Percentiles rank a stretch among this genome's conserved stretches.
phyloP scores from a whole-genome alignment of 768 basidiomycete species.

The Hirschioporus abietinus region DNA sequence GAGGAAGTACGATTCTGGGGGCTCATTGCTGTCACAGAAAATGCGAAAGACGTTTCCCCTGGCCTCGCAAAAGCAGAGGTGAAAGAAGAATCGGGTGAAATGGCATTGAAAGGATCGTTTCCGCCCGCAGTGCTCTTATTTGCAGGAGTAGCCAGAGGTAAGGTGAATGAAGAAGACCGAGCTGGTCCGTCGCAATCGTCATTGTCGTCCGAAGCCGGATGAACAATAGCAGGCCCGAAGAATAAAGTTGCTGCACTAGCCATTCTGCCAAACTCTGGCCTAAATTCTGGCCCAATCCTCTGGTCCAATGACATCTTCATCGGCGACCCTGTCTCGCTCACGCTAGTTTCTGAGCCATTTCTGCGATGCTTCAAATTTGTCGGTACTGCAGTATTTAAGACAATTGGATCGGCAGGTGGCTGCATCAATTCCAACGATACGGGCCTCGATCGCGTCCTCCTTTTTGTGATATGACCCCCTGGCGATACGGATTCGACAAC shows the following conservation, averaged over 20 bases:
- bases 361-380: conserved; percentile 11
- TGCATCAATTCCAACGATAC: conserved; percentile 62
- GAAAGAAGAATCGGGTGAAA: conserved; percentile 51
- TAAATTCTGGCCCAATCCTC: neutral
- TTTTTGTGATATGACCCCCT: conserved; percentile 70
- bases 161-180: conserved; percentile 9
- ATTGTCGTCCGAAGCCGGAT: conserved; percentile 7
- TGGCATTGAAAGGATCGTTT: conserved; percentile 31
- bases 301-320: conserved; percentile 11
- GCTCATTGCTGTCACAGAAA: conserved; percentile 45
- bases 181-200: conserved; percentile 9
- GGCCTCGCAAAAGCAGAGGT: conserved; percentile 31
- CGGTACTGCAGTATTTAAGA: conserved; percentile 12
- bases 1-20: conserved; percentile 27
- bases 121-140: conserved; percentile 20
- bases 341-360: conserved; percentile 13
- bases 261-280: conserved; percentile 2
- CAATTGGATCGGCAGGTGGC: conserved; percentile 12
- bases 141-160: conserved; percentile 4
- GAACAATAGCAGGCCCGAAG: conserved; percentile 15
- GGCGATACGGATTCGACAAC: conserved; percentile 69
- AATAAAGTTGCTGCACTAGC: conserved; percentile 14
- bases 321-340: conserved; percentile 11
- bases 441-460: conserved; percentile 68
- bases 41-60: conserved; percentile 46